phyloP scores from a whole-genome alignment of 139 green algal species.

The Chlamydomonas sp. region DNA sequence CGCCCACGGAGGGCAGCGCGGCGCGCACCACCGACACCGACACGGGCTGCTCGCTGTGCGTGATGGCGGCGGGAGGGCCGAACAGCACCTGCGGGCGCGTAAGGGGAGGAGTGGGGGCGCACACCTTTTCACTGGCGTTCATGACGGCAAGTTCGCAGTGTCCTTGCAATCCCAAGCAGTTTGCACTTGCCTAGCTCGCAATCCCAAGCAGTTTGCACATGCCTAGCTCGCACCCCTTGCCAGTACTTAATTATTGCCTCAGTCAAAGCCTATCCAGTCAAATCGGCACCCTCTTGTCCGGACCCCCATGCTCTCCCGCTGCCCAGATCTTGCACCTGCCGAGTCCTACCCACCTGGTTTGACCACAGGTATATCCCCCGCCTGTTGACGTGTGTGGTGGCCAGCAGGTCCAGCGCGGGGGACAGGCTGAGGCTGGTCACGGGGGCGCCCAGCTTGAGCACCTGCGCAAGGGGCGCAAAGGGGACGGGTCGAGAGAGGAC shows the following conservation, averaged over 20 bases:
- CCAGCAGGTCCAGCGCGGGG: constrained; percentile 89
- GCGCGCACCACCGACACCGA: neutral
- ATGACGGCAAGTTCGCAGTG: no score
- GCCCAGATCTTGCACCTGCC: constrained; percentile 70
- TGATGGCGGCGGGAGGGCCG: constrained; percentile 5
- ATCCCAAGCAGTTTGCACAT: no score
- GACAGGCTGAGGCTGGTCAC: constrained; percentile 85
- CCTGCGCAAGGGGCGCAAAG: constrained; percentile 49
- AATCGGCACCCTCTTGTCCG: constrained; percentile 52
- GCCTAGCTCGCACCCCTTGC: no score
- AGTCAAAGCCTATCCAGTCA: constrained; percentile 41
- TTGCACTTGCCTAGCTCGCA: no score
- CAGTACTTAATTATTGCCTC: neutral
- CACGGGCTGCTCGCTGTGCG: neutral
- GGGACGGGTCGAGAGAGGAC: neutral
- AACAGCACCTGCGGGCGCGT: constrained; percentile 12
- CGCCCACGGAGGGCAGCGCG: constrained; percentile 14
- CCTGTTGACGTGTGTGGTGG: constrained; percentile 87
- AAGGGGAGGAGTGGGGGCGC: neutral
- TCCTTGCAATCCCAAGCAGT: no score
- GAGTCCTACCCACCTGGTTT: constrained; percentile 69
- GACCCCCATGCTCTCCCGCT: constrained; percentile 34
- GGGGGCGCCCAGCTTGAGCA: constrained; percentile 78
- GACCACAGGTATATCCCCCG: constrained; percentile 97
- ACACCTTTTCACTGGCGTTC: no score